phyloP scores from a whole-genome alignment of 495 filamentous ascomycete genomes.

The Tetracladium setigerum region DNA sequence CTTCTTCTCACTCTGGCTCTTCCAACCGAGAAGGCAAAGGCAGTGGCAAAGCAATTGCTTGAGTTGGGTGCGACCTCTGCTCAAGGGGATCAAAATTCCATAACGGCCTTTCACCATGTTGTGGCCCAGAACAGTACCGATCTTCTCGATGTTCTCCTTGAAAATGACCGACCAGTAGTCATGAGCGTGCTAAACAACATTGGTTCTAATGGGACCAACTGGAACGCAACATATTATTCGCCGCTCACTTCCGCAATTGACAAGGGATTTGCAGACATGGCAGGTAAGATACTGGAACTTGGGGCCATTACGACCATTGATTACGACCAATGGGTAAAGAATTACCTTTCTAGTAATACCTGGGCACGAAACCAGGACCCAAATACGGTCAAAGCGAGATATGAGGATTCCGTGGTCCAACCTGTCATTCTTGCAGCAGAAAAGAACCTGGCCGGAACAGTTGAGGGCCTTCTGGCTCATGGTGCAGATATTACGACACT shows the following conservation, averaged over 20 bases:
- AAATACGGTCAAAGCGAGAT: conserved; percentile 34
- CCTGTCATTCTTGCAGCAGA: conserved; percentile 52
- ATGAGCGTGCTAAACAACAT: conserved; percentile 59
- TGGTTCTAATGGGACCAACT: conserved; percentile 18
- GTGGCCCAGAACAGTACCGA: conserved; percentile 33
- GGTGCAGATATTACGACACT: conserved; percentile 53
- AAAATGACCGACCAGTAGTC: conserved; percentile 52
- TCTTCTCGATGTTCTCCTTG: conserved; percentile 48
- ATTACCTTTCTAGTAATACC: conserved; percentile 19
- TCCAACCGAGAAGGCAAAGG: conserved; percentile 47
- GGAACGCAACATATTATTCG: conserved; percentile 16
- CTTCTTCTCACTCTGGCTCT: conserved; percentile 53
- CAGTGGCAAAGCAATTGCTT: conserved; percentile 55
- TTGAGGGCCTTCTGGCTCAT: conserved; percentile 45
- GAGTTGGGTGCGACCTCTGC: conserved; percentile 62
- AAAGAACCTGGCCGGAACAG: conserved; percentile 40
- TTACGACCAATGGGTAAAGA: conserved; percentile 35
- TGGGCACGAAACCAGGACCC: conserved; percentile 19
- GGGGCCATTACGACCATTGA: conserved; percentile 34
- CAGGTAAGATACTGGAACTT: conserved; percentile 34
- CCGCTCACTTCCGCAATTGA: conserved; percentile 40
- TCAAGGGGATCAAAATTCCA: conserved; percentile 55
- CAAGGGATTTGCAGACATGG: conserved; percentile 25
- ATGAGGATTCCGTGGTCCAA: conserved; percentile 37
- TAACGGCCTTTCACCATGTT: conserved; percentile 55